Evolutionary conservation across 345 rosid genomes (phyloP), one percentile per base, ranked within the genome.

Genomic region (Citrus inodora): DNA sequence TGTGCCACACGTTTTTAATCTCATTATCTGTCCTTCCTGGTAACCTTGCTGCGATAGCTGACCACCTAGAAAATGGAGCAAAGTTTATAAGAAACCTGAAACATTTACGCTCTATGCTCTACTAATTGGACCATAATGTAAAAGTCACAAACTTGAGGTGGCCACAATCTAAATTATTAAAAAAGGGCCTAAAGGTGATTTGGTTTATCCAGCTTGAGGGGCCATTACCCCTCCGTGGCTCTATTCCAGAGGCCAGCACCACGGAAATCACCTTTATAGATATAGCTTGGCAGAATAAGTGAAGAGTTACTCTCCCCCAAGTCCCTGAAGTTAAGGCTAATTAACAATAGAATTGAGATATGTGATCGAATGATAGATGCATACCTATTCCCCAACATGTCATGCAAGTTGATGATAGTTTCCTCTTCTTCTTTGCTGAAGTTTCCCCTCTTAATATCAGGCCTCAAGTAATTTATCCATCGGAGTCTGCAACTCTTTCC

Each of bases 11-110:
- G 80, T 94, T 94, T 76, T 94, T 94, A 4, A 94, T 93, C 81
- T 94, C 98, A 42, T 94, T 94, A 75, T 94, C 98, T 0, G 98
- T 94, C 46, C 98, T 90, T 73, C 98, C 98, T 1, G 97, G 95
- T 22, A 94, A 67, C 73, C 71, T 89, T 61, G 93, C 89, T 22
- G 98, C 98, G 55, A 94, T 94, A 42, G 91, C 90, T 6, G 98
- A 93, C 98, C 98, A 94, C 73, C 97, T 94, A 86, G 7, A 82
- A 63, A 64, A 25, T 7, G 35, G 73, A 74, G 4, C 22, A 42
- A 37, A 25, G 48, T 61, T 19, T 38, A 53, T 53, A 42, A 67
- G 70, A 48, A 75, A 28, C 46, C 40, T 27, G 60, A 60, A 60
- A 59, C 9, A 16, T 46, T 42, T 38, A 11, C 51, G 14, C 51